phyloP scores from a whole-genome alignment of 23 red algal species.

The Gracilaria domingensis region DNA sequence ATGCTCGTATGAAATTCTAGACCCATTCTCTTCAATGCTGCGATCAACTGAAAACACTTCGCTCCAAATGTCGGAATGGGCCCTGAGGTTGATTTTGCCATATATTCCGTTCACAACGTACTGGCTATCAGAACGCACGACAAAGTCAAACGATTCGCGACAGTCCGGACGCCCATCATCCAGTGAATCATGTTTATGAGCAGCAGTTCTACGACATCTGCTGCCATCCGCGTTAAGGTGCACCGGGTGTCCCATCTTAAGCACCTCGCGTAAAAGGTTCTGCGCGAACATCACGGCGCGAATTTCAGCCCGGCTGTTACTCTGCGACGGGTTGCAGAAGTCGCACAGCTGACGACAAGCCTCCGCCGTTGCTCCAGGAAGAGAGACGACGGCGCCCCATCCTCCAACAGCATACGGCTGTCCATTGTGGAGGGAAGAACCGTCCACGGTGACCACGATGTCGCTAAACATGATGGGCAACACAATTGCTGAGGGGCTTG shows the following conservation, averaged over 20 bases:
- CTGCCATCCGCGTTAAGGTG: background rate
- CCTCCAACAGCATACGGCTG: background rate
- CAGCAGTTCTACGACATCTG: background rate
- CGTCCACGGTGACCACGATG: conserved; percentile 2
- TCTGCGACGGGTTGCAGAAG: background rate
- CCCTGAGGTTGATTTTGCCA: background rate
- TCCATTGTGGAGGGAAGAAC: background rate
- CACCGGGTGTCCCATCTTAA: background rate
- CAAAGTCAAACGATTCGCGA: background rate
- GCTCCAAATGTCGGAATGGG: background rate
- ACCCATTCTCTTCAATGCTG: background rate
- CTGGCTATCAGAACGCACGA: background rate
- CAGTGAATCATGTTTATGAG: background rate
- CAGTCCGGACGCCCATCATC: background rate
- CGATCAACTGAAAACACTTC: background rate
- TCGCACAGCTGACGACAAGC: background rate
- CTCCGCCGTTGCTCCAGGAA: background rate
- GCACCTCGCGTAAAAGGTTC: background rate
- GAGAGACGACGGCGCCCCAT: conserved; percentile 8
- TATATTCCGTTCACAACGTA: conserved; percentile 1
- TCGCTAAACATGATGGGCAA: background rate
- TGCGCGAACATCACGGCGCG: background rate
- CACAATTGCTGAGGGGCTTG: background rate
- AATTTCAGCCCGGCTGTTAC: conserved; percentile 2
- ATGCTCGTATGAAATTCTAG: background rate